These are phyloP conservation scores for Garcia nutans DNA, from an alignment of 345 rosid genomes.

Conservation along the genomic window DNA sequence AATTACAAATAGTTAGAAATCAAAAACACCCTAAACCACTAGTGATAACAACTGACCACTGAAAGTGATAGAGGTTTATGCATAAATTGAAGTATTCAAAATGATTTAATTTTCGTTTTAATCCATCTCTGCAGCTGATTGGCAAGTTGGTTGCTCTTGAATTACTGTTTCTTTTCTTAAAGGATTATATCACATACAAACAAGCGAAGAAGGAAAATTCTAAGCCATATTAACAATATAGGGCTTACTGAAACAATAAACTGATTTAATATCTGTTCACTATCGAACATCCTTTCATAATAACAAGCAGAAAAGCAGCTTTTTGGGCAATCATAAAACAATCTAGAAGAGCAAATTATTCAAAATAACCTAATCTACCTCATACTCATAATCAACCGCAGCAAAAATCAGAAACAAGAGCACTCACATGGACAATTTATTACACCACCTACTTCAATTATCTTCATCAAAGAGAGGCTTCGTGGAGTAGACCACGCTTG, in stretches of 20 bases:
- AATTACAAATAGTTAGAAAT: background rate
- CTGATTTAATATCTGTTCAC: background rate
- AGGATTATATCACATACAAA: background rate
- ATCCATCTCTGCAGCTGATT: background rate
- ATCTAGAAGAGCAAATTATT: background rate
- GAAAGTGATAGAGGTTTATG: no score
- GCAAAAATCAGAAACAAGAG: background rate
- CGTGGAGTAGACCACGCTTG: constrained; percentile 57
- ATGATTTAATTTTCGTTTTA: background rate
- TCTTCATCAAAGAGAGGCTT: constrained; percentile 71
- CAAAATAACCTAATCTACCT: background rate
- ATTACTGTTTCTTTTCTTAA: no score
- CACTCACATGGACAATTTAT: constrained; percentile 4
- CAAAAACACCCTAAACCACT: background rate
- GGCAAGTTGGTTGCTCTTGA: background rate
- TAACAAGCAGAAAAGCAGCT: background rate
- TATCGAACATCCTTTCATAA: background rate
- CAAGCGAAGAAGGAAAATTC: background rate
- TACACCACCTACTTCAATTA: background rate
- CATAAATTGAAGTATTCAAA: no score
- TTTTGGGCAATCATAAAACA: background rate
- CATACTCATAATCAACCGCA: background rate
- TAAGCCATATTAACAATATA: no score
- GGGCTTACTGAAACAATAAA: no score
- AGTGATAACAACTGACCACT: background rate